Percentiles rank a stretch among this genome's conserved stretches.
These are phyloP conservation scores for Aspergillus egyptiacus DNA, from an alignment of 495 filamentous ascomycete genomes.

Conservation along the genomic window DNA sequence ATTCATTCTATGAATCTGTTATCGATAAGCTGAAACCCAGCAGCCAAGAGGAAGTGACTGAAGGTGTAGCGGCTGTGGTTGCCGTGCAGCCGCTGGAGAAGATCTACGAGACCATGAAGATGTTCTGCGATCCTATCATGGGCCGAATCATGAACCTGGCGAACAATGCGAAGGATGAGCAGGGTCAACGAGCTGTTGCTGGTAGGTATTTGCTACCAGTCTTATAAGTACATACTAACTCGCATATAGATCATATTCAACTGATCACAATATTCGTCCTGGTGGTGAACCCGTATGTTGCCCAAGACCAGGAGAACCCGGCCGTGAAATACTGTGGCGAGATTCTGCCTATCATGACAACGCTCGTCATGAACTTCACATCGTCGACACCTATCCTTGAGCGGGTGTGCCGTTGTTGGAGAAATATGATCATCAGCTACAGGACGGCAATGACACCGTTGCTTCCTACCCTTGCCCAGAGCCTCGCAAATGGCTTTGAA, in stretches of 20 bases:
- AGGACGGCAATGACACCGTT: constrained; percentile 81
- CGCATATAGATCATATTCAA: constrained; percentile 68
- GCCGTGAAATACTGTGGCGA: constrained; percentile 95
- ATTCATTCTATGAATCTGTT: constrained; percentile 84
- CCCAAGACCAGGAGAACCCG: constrained; percentile 68
- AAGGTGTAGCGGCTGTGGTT: constrained; percentile 87
- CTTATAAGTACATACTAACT: constrained; percentile 17
- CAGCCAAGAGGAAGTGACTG: constrained; percentile 93
- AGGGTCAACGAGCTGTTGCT: constrained; percentile 73
- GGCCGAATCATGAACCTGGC: constrained; percentile 79
- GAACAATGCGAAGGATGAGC: constrained; percentile 74
- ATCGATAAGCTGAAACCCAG: constrained; percentile 73
- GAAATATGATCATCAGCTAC: constrained; percentile 93
- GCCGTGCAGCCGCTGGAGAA: constrained; percentile 75
- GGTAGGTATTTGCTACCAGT: constrained; percentile 45
- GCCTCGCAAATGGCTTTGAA: constrained; percentile 77
- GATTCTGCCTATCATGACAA: constrained; percentile 78
- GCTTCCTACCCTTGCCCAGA: constrained; percentile 76
- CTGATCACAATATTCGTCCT: constrained; percentile 86
- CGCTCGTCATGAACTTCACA: constrained; percentile 79
- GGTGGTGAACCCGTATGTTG: constrained; percentile 69
- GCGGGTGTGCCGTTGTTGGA: constrained; percentile 88
- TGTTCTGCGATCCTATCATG: constrained; percentile 92
- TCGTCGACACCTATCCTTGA: constrained; percentile 83
- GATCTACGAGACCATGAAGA: constrained; percentile 75